Evolutionary conservation across 2,329 filamentous ascomycete genomes (phyloP).

Genomic region (Colletotrichum tropicicola): DNA sequence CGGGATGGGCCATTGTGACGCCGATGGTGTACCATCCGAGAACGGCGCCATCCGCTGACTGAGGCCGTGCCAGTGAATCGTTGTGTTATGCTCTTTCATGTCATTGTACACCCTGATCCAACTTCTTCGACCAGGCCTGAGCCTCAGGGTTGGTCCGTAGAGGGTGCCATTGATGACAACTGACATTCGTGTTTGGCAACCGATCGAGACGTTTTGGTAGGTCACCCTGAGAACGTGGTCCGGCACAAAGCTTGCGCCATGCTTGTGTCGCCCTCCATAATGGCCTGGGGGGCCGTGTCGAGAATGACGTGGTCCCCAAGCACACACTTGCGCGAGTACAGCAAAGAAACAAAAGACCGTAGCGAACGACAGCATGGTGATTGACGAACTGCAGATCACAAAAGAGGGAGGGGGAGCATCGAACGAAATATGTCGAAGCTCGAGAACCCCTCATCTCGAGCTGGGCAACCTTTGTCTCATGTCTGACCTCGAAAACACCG

Average conservation of each 20-base stretch:
- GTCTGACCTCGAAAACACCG: background rate
- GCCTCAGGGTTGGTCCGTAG: slow-evolving; percentile 57
- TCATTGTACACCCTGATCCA: slow-evolving; percentile 70
- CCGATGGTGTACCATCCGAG: slow-evolving; percentile 69
- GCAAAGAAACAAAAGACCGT: slow-evolving; percentile 7
- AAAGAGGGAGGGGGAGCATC: background rate
- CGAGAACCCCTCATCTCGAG: background rate
- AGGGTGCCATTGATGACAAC: slow-evolving; percentile 62
- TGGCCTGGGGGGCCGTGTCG: slow-evolving; percentile 11
- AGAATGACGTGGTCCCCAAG: slow-evolving; percentile 13
- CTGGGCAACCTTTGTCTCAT: slow-evolving; percentile 1
- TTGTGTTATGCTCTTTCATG: slow-evolving; percentile 59
- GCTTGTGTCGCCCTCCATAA: slow-evolving; percentile 16
- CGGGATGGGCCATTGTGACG: slow-evolving; percentile 73
- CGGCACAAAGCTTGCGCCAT: slow-evolving; percentile 14
- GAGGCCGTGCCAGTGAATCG: slow-evolving; percentile 76
- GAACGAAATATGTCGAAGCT: background rate
- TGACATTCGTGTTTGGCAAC: slow-evolving; percentile 55
- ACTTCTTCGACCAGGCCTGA: slow-evolving; percentile 56
- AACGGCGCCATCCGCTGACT: slow-evolving; percentile 67
- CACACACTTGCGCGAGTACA: slow-evolving; percentile 2
- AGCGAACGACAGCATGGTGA: slow-evolving; percentile 13
- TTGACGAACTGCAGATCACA: background rate
- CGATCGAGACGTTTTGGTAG: slow-evolving; percentile 49
- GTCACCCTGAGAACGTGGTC: slow-evolving; percentile 12